A percentile compares a stretch with the other conserved stretches of the same genome.
Conservation (phyloP, 148 eudicot genomes). For the Camellia sinensis region DNA sequence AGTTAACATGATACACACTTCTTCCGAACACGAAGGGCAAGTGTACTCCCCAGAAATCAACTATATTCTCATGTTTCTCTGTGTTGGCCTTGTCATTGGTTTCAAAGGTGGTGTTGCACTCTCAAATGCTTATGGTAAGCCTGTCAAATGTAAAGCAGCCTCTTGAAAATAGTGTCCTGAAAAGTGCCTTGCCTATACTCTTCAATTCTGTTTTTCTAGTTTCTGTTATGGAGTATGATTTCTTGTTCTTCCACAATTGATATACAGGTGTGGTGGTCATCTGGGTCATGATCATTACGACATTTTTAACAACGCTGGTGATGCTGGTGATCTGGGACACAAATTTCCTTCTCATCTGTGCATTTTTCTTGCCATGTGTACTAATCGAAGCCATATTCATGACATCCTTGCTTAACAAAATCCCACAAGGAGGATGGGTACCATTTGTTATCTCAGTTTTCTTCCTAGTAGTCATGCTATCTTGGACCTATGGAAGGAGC, state of each 20-base stretch:
- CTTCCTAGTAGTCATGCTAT: conserved; percentile 14
- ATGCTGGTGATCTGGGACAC: conserved; percentile 42
- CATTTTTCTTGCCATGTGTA: conserved; percentile 22
- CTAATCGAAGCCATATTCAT: conserved; percentile 26
- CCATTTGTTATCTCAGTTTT: conserved; percentile 36
- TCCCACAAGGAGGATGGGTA: conserved; percentile 46
- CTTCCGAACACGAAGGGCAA: too few relatives aligned
- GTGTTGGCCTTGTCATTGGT: conserved; percentile 8
- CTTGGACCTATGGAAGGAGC: conserved; percentile 30
- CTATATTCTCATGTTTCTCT: too few relatives aligned
- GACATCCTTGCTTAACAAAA: conserved; percentile 30
- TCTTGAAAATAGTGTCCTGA: background rate
- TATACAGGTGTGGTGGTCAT: conserved; percentile 35
- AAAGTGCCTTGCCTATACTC: too few relatives aligned
- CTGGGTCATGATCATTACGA: conserved; percentile 44
- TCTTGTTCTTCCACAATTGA: background rate
- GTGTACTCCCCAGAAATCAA: too few relatives aligned
- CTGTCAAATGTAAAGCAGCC: background rate
- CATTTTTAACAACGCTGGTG: conserved; percentile 29
- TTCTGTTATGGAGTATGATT: background rate
- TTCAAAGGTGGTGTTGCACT: conserved; percentile 14
- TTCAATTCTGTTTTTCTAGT: too few relatives aligned
- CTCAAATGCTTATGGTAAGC: conserved; percentile 26
- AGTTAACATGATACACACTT: too few relatives aligned
- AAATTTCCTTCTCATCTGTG: conserved; percentile 22